These are phyloP conservation scores for Alternaria panax DNA, from an alignment of 2,329 filamentous ascomycete genomes.

Conservation along the genomic window DNA sequence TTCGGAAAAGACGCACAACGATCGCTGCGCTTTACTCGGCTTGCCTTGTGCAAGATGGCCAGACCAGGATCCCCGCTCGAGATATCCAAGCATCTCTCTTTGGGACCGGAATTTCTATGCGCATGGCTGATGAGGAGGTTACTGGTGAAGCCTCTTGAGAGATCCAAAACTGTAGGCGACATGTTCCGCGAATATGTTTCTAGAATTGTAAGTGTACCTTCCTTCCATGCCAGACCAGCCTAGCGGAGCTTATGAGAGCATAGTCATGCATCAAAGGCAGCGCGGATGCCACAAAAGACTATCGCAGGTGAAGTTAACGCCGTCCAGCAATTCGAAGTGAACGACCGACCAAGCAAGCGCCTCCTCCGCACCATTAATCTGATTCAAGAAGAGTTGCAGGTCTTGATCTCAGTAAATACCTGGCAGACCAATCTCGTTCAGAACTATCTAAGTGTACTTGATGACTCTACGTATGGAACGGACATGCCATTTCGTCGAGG, in stretches of 20 bases:
- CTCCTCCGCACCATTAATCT: slow-evolving; percentile 45
- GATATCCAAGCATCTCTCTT: slow-evolving; percentile 25
- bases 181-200: slow-evolving; percentile 44
- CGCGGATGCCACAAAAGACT: neutral
- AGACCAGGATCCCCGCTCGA: slow-evolving; percentile 18
- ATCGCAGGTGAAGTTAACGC: slow-evolving; percentile 11
- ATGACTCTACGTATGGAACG: slow-evolving; percentile 34
- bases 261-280: no score
- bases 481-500: slow-evolving; percentile 27
- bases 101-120: slow-evolving; percentile 40
- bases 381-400: slow-evolving; percentile 40
- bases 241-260: no score
- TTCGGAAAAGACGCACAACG: slow-evolving; percentile 26
- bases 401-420: slow-evolving; percentile 32
- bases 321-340: slow-evolving; percentile 45
- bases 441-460: slow-evolving; percentile 35
- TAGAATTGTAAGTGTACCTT: slow-evolving; percentile 36
- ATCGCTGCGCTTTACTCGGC: slow-evolving; percentile 24
- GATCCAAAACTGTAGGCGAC: slow-evolving; percentile 36
- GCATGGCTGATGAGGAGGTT: slow-evolving; percentile 43
- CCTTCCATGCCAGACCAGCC: neutral
- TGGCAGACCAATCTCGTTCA: slow-evolving; percentile 39
- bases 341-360: slow-evolving; percentile 42
- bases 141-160: slow-evolving; percentile 38
- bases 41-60: slow-evolving; percentile 40